Evolutionary conservation across 176 grass and related monocot genomes (phyloP), one percentile per base, ranked within the genome.

Genomic region (Aechmea fasciata): DNA sequence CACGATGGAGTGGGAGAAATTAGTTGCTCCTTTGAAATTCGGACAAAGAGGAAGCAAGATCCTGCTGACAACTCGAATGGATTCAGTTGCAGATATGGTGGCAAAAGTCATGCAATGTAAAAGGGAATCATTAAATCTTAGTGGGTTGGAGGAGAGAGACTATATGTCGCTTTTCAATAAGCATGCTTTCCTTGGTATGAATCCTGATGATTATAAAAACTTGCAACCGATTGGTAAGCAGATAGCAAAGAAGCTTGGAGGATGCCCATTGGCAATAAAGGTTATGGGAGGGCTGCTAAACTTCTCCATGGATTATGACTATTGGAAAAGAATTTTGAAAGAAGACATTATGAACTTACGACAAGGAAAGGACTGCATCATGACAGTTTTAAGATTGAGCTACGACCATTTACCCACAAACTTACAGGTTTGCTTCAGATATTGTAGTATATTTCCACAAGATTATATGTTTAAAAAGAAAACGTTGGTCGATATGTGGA

Each of bases 341-440:
- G 51, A 59, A 12, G 75, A 78, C 28, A 33, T 70, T 12, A 13
- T 9, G 14, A 8, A 78, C 22, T 51, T 78, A 68, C 49, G 68
- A 48, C 19, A 51, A 14, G 65, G 50, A 51, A 67, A 20, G 65
- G 28, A 69, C 57, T 50, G n/a, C 15, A 78, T 73, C 10, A 66
- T 74, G 63, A 59, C 8, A 3, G 66, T 54, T 80, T 53, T 80
- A 23, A 80, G 57, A 67, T 50, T 80, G 13, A 74, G 78, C 24
- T 80, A 80, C 49, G 14, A 68, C 20, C 23, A 68, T 74, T 67
- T 80, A 13, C 70, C 78, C 24, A 1, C 70, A 23, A 9, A 80
- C 18, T 55, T 80, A 8, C 69, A 80, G 22, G 22, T 3, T 59
- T 80, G 70, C 26, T 80, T 80, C 67, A 73, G 57, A 29, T 80